A percentile compares a stretch with the other conserved stretches of the same genome.
These are phyloP conservation scores for Macrolepiota fuliginosa DNA, from an alignment of 768 basidiomycete genomes.

Conservation along the genomic window DNA sequence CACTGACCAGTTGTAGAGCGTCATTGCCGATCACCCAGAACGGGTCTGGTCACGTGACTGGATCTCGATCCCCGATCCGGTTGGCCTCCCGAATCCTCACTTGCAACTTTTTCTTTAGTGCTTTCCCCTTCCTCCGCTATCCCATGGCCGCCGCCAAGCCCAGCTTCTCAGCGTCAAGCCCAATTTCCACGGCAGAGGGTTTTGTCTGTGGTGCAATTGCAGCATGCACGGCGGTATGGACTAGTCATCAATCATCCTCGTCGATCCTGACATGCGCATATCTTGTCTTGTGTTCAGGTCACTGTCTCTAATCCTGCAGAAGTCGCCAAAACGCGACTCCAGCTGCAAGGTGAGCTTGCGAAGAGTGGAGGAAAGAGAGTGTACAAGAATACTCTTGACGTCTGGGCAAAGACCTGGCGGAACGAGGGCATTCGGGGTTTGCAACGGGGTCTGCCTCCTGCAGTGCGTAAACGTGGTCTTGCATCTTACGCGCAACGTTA, in stretches of 20 bases:
- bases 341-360: slow-evolving; percentile 93
- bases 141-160: slow-evolving; percentile 17
- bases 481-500: neutral
- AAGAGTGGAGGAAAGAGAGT: slow-evolving; percentile 71
- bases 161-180: slow-evolving; percentile 18
- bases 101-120: neutral
- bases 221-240: slow-evolving; percentile 82
- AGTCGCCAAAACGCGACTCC: slow-evolving; percentile 92
- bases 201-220: slow-evolving; percentile 91
- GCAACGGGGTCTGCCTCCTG: slow-evolving; percentile 88
- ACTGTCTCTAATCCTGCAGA: slow-evolving; percentile 79
- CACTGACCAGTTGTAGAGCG: slow-evolving; percentile 3
- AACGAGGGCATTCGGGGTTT: slow-evolving; percentile 91
- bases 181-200: slow-evolving; percentile 69
- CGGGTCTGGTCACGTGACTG: slow-evolving; percentile 3
- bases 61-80: neutral
- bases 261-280: slow-evolving; percentile 13
- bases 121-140: neutral
- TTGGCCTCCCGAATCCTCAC: neutral
- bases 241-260: slow-evolving; percentile 1
- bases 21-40: neutral
- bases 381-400: slow-evolving; percentile 88
- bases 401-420: slow-evolving; percentile 80
- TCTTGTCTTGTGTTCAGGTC: slow-evolving; percentile 42
- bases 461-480: slow-evolving; percentile 49